Conservation (phyloP, 306 rosid species). For the Cicer chorassanicum region DNA sequence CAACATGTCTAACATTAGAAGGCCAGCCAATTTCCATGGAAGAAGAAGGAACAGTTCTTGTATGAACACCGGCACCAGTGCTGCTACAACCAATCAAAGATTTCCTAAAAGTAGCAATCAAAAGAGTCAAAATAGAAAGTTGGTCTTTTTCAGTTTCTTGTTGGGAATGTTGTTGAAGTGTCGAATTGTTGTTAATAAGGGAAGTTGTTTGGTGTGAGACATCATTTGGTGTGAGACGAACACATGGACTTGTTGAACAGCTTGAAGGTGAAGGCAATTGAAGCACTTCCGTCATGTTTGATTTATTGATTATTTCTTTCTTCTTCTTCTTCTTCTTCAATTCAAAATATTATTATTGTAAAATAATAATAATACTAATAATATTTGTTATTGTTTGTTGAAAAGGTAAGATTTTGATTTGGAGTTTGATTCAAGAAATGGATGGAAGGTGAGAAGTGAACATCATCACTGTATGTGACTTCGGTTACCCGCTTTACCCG, state of each 20-base stretch:
- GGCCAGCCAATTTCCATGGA: conserved; percentile 99
- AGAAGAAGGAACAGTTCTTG: conserved; percentile 50
- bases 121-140: conserved; percentile 70
- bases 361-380: too few species aligned
- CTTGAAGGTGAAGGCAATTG: conserved; percentile 92
- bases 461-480: conserved; percentile 52
- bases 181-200: conserved; percentile 51
- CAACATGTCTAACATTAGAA: conserved; percentile 87
- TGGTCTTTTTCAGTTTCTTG: conserved; percentile 80
- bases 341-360: too few species aligned
- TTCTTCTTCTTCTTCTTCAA: background rate
- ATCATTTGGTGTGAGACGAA: conserved; percentile 46
- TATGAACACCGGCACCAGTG: background rate
- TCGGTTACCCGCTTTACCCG: conserved; percentile 45
- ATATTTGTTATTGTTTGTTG: background rate
- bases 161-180: background rate
- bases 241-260: conserved; percentile 59
- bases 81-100: conserved; percentile 81
- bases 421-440: conserved; percentile 69
- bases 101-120: conserved; percentile 79
- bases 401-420: conserved; percentile 49
- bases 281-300: conserved; percentile 78
- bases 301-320: background rate
- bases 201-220: conserved; percentile 50
- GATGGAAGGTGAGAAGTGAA: conserved; percentile 71